Percentiles rank a stretch among this genome's conserved stretches.
These are phyloP conservation scores for Iberis pinnata DNA, from an alignment of 345 rosid species.

Conservation along the genomic window DNA sequence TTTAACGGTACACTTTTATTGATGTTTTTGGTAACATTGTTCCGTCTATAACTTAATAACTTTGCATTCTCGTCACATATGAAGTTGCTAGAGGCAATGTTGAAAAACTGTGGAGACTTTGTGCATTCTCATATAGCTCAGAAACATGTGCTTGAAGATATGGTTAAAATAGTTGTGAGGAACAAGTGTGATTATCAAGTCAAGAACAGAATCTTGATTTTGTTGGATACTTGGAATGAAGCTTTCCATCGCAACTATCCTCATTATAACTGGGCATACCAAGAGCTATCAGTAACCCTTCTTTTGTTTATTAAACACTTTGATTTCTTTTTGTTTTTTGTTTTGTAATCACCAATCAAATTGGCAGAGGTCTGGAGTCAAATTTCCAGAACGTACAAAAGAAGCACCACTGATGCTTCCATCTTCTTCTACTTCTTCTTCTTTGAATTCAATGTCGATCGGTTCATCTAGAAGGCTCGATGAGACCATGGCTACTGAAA, in stretches of 20 bases:
- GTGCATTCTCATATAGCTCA: constrained; percentile 79
- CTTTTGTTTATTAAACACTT: too few species aligned
- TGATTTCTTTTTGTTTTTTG: not conserved
- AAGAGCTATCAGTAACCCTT: constrained; percentile 59
- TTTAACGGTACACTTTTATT: constrained; percentile 53
- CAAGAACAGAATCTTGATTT: constrained; percentile 61
- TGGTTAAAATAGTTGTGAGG: constrained; percentile 75
- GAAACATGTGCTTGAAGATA: constrained; percentile 69
- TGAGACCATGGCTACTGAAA: constrained; percentile 83
- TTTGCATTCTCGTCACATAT: too few species aligned
- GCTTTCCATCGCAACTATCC: constrained; percentile 76
- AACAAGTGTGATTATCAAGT: constrained; percentile 79
- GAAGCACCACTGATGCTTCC: constrained; percentile 75
- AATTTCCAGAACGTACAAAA: constrained; percentile 59
- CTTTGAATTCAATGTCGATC: constrained; percentile 64
- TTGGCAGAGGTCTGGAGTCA: constrained; percentile 64
- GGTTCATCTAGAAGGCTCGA: constrained; percentile 81
- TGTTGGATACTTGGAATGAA: constrained; percentile 95
- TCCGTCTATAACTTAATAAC: too few species aligned
- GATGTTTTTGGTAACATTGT: too few species aligned
- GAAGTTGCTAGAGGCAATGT: constrained; percentile 82
- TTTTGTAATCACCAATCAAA: not conserved
- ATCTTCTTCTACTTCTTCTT: constrained; percentile 18
- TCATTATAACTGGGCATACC: constrained; percentile 82
- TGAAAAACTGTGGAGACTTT: constrained; percentile 86